Conservation (phyloP, 345 rosid species). For the Rubroshorea leprosula region DNA sequence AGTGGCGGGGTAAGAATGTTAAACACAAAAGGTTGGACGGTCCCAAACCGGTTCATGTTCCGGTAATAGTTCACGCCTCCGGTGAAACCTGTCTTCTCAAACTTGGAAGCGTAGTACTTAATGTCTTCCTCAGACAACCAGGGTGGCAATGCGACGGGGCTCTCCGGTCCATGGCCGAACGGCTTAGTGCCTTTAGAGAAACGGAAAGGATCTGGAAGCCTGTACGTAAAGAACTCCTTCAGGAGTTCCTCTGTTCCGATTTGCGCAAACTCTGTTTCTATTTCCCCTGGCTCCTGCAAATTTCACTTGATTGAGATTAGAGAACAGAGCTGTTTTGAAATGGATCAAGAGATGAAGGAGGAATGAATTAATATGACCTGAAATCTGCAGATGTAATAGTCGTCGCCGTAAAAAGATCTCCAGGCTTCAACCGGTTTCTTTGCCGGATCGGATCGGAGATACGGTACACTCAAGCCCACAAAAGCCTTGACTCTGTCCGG, state of each 20-base stretch:
- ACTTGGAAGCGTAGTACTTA: conserved; percentile 52
- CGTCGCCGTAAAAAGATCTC: conserved; percentile 35
- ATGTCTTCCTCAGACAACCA: conserved; percentile 62
- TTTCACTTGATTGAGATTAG: neutral
- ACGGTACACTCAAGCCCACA: conserved; percentile 42
- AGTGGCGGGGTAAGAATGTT: neutral
- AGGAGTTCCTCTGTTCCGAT: conserved; percentile 43
- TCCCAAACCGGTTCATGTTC: neutral
- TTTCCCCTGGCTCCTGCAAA: conserved; percentile 55
- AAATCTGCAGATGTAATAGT: conserved; percentile 46
- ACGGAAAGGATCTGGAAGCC: conserved; percentile 1
- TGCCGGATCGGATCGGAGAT: conserved; percentile 28
- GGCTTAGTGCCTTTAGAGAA: conserved; percentile 1
- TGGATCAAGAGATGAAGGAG: too few species aligned
- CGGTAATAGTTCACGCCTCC: conserved; percentile 56
- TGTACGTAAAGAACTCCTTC: conserved; percentile 44
- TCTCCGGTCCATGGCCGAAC: conserved; percentile 22
- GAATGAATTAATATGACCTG: conserved; percentile 32
- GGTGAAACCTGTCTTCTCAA: conserved; percentile 54
- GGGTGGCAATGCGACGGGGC: conserved; percentile 37
- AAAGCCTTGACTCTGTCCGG: conserved; percentile 53
- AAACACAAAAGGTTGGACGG: neutral
- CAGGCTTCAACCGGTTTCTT: conserved; percentile 22
- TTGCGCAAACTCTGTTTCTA: conserved; percentile 55
- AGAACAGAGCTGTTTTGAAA: too few species aligned